These are phyloP conservation scores for Kitagawia praeruptora DNA, from an alignment of 129 eudicot species.

Conservation along the genomic window DNA sequence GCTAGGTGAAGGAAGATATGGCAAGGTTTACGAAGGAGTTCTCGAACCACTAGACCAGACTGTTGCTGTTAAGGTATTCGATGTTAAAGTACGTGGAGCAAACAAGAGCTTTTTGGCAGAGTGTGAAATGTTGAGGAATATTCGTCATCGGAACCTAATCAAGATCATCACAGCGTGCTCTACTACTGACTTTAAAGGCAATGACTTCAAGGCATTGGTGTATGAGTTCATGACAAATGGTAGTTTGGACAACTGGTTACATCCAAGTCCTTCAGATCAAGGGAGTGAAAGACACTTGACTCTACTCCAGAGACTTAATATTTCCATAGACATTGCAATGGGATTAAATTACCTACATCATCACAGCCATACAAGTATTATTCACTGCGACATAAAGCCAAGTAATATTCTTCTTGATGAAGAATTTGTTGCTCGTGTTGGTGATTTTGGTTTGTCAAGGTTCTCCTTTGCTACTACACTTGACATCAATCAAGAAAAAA, in stretches of 20 bases:
- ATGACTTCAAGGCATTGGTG: too few species aligned
- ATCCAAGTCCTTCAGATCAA: not conserved
- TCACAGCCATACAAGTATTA: not conserved
- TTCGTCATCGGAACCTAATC: too few species aligned
- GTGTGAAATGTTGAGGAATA: too few species aligned
- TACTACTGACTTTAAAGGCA: too few species aligned
- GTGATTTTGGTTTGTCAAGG: not conserved
- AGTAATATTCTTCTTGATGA: slow-evolving; percentile 4
- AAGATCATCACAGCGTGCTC: too few species aligned
- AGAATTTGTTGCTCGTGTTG: not conserved
- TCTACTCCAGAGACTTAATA: not conserved
- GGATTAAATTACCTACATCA: not conserved
- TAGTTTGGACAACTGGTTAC: not conserved
- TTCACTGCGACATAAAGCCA: not conserved
- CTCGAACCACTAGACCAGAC: too few species aligned
- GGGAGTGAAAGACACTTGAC: not conserved
- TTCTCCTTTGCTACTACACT: not conserved
- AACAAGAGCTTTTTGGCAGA: too few species aligned
- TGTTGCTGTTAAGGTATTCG: too few species aligned
- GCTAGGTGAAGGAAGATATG: too few species aligned
- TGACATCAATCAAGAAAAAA: not conserved
- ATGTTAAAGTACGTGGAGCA: too few species aligned
- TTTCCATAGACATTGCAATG: not conserved
- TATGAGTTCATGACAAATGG: too few species aligned
- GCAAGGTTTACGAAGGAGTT: too few species aligned